Evolutionary conservation across 1,284 basidiomycete genomes (phyloP).

Genomic region (Trichosporon inkin): DNA sequence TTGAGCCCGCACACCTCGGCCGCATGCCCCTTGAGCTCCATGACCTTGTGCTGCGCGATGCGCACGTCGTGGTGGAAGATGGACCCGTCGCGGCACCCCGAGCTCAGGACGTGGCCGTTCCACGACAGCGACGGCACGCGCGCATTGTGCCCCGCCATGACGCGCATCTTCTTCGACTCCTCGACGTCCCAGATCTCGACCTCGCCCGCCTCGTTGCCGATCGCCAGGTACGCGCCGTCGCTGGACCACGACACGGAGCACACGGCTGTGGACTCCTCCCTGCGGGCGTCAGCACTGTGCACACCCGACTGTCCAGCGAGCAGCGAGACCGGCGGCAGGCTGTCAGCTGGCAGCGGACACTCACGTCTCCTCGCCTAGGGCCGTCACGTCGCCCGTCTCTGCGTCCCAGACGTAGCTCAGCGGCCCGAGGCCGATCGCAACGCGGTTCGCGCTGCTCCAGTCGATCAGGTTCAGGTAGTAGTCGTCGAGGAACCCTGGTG

Average conservation of each 20-base stretch:
- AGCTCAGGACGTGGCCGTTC: slow-evolving; percentile 79
- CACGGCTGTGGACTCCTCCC: slow-evolving; percentile 59
- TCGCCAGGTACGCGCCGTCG: slow-evolving; percentile 79
- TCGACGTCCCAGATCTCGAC: slow-evolving; percentile 97
- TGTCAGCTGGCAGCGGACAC: no score
- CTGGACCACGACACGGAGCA: slow-evolving; percentile 79
- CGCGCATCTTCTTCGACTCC: slow-evolving; percentile 71
- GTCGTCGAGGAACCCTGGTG: slow-evolving; percentile 90
- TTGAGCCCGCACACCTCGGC: slow-evolving; percentile 66
- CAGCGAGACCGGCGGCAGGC: no score
- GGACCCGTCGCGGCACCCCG: slow-evolving; percentile 82
- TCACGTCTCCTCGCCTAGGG: slow-evolving; percentile 55
- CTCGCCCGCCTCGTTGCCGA: slow-evolving; percentile 74
- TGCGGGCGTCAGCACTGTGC: slow-evolving; percentile 7
- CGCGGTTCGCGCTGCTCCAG: slow-evolving; percentile 80
- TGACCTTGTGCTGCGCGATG: slow-evolving; percentile 77
- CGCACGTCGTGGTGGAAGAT: slow-evolving; percentile 94
- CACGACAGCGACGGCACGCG: slow-evolving; percentile 79
- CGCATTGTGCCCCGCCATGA: slow-evolving; percentile 73
- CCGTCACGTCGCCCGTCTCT: slow-evolving; percentile 75
- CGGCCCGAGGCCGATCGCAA: slow-evolving; percentile 80
- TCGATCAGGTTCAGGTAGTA: slow-evolving; percentile 93
- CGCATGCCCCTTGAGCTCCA: slow-evolving; percentile 79
- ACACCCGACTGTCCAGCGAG: no score
- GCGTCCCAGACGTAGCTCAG: slow-evolving; percentile 90